Evolutionary conservation across 257 asterid species (phyloP).

Genomic region (Echites panduratus): DNA sequence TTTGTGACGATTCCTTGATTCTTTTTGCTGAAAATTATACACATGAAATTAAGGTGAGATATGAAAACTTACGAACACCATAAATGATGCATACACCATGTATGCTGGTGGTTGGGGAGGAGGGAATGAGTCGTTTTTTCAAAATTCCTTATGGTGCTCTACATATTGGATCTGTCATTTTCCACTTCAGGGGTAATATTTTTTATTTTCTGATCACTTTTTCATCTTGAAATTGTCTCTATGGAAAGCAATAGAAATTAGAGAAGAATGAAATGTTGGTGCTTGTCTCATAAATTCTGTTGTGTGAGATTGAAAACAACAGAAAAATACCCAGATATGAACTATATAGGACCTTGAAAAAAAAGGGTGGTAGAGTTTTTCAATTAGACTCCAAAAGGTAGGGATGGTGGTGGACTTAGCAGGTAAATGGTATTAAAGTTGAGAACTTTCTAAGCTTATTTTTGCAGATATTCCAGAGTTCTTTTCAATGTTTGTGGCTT

Average conservation of each 20-base stretch:
- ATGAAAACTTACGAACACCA: background rate
- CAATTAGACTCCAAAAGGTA: background rate
- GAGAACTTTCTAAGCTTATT: background rate
- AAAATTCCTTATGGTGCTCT: background rate
- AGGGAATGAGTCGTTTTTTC: background rate
- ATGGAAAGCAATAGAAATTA: background rate
- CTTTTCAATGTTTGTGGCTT: background rate
- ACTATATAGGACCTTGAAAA: background rate
- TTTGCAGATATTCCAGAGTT: background rate
- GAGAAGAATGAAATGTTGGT: background rate
- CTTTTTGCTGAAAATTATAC: too few species aligned
- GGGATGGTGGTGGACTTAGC: background rate
- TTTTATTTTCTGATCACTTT: background rate
- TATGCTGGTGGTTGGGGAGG: background rate
- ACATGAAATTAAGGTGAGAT: background rate
- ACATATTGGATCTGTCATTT: background rate
- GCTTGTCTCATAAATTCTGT: background rate
- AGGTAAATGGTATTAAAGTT: background rate
- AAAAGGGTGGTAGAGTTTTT: background rate
- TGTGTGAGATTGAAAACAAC: background rate
- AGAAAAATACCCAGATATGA: background rate
- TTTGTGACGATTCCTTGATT: background rate
- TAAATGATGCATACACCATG: background rate
- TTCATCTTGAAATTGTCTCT: background rate
- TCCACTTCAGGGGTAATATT: background rate